A percentile compares a stretch with the other conserved stretches of the same genome.
These are phyloP conservation scores for Tetracladium maxilliforme DNA, from an alignment of 2,329 filamentous ascomycete genomes.

Conservation along the genomic window DNA sequence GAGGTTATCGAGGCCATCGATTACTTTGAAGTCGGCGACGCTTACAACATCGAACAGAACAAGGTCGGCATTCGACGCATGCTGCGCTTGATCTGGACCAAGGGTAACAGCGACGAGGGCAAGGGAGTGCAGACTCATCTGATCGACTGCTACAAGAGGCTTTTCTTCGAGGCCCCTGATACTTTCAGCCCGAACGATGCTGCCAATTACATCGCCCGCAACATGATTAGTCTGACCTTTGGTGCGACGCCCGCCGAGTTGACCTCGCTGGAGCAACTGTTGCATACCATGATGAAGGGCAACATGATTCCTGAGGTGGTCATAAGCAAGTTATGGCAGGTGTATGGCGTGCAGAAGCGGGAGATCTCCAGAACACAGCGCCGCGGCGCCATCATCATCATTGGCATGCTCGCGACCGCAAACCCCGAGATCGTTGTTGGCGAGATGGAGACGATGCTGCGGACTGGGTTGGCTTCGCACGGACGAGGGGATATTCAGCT, in stretches of 20 bases:
- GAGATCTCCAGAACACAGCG: conserved; percentile 88
- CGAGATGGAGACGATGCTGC: conserved; percentile 88
- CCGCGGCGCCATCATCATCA: conserved; percentile 84
- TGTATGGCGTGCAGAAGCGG: conserved; percentile 85
- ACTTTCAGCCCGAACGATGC: conserved; percentile 79
- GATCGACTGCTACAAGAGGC: conserved; percentile 88
- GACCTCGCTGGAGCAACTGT: conserved; percentile 84
- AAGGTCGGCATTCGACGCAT: conserved; percentile 87
- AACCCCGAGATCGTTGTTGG: conserved; percentile 86
- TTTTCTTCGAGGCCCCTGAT: conserved; percentile 92
- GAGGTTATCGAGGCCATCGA: conserved; percentile 99
- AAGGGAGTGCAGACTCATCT: conserved; percentile 95
- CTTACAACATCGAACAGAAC: conserved; percentile 90
- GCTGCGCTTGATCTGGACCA: conserved; percentile 97
- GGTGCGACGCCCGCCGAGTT: conserved; percentile 88
- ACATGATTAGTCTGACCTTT: conserved; percentile 98
- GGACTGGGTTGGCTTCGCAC: conserved; percentile 70
- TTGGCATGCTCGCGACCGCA: conserved; percentile 91
- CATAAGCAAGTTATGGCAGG: conserved; percentile 88
- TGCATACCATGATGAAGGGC: conserved; percentile 95
- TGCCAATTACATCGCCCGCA: conserved; percentile 88
- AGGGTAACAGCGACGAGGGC: conserved; percentile 96
- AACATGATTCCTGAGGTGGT: conserved; percentile 77
- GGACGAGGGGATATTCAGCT: conserved; percentile 75
- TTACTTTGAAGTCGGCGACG: conserved; percentile 89